Base-by-base conservation (phyloP, 345 rosid genomes). In the Syzygium aqueum region DNA sequence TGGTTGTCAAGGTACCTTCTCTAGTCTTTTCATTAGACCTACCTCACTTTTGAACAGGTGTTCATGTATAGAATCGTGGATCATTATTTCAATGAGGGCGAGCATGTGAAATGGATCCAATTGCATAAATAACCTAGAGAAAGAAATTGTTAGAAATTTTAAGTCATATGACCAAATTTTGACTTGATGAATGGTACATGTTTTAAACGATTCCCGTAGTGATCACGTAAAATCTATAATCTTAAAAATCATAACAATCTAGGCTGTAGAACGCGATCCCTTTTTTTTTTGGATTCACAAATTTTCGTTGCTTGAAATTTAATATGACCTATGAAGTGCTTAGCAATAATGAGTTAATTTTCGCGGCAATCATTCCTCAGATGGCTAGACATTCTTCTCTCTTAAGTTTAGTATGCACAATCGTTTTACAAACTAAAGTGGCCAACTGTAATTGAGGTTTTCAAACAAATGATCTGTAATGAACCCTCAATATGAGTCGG, bases 281-380 rank as follows among this genome's bases (percentile, higher is more conserved):
- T n/a, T 56, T 8, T 0, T 56, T 56, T 3, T 23, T 56, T 2
- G 4, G 1, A 3, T 8, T 27, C n/a, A 23, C 1, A 27, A 23
- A 56, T 10, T 56, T 23, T 23, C 12, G 2, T 56, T 56, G 27
- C 61, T 16, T 53, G 54, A 53, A 53, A 53, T 53, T 53, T 53
- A 53, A 16, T 53, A 53, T 53, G 54, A 53, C 21, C 54, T 56
- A 22, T 4, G n/a, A 56, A 56, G 63, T 3, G 6, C 63, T 56
- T 56, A 53, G 63, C 27, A 56, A 23, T 23, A 56, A 23, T 23
- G n/a, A 22, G 12, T 23, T 10, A 8, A 56, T 56, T 8, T 56
- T 56, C 59, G 22, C 11, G 4, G 59, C 6, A 53, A 53, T 16
- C 54, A 22, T 54, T 54, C 25, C 27, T 54, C 11, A 8, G 22